A percentile compares a stretch with the other conserved stretches of the same genome.
Evolutionary conservation across 2,329 filamentous ascomycete species (phyloP).

Genomic region (Phaeosphaeria sp.): DNA sequence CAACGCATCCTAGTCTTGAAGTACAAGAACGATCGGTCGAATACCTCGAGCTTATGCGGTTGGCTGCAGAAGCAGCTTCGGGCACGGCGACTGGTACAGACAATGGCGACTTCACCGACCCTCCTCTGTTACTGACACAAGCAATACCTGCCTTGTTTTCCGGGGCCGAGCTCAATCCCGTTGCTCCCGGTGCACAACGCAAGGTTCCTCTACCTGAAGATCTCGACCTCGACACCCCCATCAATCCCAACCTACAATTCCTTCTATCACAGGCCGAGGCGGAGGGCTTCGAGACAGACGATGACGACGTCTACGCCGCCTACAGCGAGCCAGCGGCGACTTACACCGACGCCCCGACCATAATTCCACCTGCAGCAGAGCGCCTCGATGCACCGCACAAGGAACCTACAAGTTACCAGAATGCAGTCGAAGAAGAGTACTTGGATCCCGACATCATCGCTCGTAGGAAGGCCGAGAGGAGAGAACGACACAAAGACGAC

Average conservation of each 20-base stretch:
- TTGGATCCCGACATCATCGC: slow-evolving; percentile 79
- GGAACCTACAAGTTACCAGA: slow-evolving; percentile 53
- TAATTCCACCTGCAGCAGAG: slow-evolving; percentile 50
- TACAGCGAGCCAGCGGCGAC: slow-evolving; percentile 52
- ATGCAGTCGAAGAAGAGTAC: slow-evolving; percentile 56
- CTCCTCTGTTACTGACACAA: slow-evolving; percentile 85
- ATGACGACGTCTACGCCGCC: slow-evolving; percentile 55
- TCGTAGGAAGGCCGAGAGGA: slow-evolving; percentile 75
- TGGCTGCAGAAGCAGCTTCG: slow-evolving; percentile 81
- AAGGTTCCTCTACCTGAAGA: slow-evolving; percentile 82
- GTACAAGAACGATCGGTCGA: slow-evolving; percentile 95
- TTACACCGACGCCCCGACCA: slow-evolving; percentile 20
- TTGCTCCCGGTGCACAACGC: slow-evolving; percentile 79
- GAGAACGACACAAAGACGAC: slow-evolving; percentile 87
- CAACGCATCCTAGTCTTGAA: slow-evolving; percentile 84
- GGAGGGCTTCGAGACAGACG: slow-evolving; percentile 51
- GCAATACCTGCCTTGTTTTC: slow-evolving; percentile 87
- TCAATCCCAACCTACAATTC: slow-evolving; percentile 75
- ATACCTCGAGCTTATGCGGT: slow-evolving; percentile 85
- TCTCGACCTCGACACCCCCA: slow-evolving; percentile 80
- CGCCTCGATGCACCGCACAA: slow-evolving; percentile 49
- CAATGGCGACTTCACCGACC: slow-evolving; percentile 73
- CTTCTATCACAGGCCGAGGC: slow-evolving; percentile 66
- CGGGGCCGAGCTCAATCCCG: slow-evolving; percentile 89
- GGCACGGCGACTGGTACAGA: slow-evolving; percentile 65